Evolutionary conservation across 75 land plant genomes (phyloP), one percentile per base, ranked within the genome.

Genomic region (Pinus albicaulis): DNA sequence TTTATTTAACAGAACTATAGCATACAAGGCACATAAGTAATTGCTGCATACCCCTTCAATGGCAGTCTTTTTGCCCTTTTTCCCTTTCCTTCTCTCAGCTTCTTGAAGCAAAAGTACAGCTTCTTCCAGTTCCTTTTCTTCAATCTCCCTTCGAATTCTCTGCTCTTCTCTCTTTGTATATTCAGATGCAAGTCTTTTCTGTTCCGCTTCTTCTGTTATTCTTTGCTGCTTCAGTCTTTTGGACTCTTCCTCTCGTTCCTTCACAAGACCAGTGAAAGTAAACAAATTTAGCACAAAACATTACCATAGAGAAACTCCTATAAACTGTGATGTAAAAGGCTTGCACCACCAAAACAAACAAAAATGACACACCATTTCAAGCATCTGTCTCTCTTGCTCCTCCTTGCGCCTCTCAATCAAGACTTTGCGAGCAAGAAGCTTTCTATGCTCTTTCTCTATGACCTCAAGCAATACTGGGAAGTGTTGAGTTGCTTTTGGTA

Each of bases 331-430:
- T 34, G 7, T 56, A 57, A 57, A 15, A 31, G 69, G 23, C 20
- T 34, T 38, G 23, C 31, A 55, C 19, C 63, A 1, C 23, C 12
- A 22, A 34, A 7, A 2, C 57, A 19, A 11, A 16, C 36, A 2
- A 22, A 31, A 7, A 48, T 13, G 20, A 15, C 26, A n/a, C 76
- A 95, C 98, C 99, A 88, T 87, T 85, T 92, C 99, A 23, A 97
- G 79, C 83, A 97, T 91, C 26, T 86, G 95, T 0, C 94, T 82
- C 77, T 97, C 99, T 69, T 97, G 98, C 61, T 97, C 99, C 83
- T 97, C 99, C 83, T 97, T 97, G 60, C 93, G 89, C 59, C 88
- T 92, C 83, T 97, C 99, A 85, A 97, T 97, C 41, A 97, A 82
- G 25, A 94, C 91, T 75, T 94, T 97, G 12, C 95, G 77, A 24